Percentiles rank a stretch among this genome's conserved stretches.
Conservation (phyloP, 139 green algal genomes). For the Chlorella sp. region DNA sequence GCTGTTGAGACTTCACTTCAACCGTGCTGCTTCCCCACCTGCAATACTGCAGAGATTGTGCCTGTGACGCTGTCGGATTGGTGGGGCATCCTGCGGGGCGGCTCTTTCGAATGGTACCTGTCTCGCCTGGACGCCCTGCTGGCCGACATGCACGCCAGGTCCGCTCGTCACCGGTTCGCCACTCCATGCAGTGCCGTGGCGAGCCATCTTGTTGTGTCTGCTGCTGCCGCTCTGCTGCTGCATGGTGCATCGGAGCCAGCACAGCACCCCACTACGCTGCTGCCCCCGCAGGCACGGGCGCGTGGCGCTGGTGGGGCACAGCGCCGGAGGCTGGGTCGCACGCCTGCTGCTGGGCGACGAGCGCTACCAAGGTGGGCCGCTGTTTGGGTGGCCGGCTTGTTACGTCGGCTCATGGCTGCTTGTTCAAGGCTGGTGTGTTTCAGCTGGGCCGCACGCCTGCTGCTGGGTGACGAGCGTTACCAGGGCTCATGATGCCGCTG, state of each 20-base stretch:
- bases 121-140: conserved; percentile 16
- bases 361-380: conserved; percentile 34
- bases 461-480: conserved; percentile 42
- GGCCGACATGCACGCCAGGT: conserved; percentile 2
- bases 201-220: neutral
- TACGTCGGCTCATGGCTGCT: too few species aligned
- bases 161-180: neutral
- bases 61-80: conserved; percentile 14
- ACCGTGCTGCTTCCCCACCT: neutral
- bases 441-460: conserved; percentile 49
- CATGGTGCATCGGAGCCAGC: neutral
- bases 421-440: too few species aligned
- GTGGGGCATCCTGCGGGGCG: neutral
- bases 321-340: conserved; percentile 54
- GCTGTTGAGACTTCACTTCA: neutral
- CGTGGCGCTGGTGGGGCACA: conserved; percentile 52
- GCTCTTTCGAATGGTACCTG: conserved; percentile 28
- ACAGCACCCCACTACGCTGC: too few species aligned
- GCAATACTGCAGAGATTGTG: conserved; percentile 32
- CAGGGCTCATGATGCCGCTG: too few species aligned
- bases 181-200: neutral
- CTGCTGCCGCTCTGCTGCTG: neutral
- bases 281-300: conserved; percentile 9
- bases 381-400: too few species aligned
- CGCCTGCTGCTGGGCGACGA: conserved; percentile 44